Conservation (phyloP, 23 red algal species). For the Gracilaria caudata region DNA sequence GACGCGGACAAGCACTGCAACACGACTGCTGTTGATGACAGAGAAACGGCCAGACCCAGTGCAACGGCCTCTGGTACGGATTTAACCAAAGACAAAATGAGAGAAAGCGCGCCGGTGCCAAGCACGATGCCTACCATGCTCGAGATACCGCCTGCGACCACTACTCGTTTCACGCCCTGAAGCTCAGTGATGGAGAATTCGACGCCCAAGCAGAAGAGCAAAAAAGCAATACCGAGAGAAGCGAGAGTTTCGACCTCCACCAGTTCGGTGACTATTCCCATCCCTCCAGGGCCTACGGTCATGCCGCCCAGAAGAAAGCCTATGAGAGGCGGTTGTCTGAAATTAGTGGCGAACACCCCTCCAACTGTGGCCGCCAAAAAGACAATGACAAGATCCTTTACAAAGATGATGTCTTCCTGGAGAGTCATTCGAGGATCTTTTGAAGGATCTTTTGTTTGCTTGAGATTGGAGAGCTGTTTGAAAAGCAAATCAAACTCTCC, state of each 20-base stretch:
- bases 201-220: slow-evolving; percentile 85
- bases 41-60: slow-evolving; percentile 77
- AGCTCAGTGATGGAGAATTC: slow-evolving; percentile 87
- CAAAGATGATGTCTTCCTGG: slow-evolving; percentile 91
- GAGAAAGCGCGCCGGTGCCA: slow-evolving; percentile 49
- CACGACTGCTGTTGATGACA: slow-evolving; percentile 86
- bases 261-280: slow-evolving; percentile 80
- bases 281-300: slow-evolving; percentile 77
- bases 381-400: slow-evolving; percentile 81
- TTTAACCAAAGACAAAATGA: slow-evolving; percentile 56
- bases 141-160: slow-evolving; percentile 70
- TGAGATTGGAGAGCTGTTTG: slow-evolving; percentile 89
- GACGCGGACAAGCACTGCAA: slow-evolving; percentile 72
- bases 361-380: slow-evolving; percentile 71
- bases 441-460: slow-evolving; percentile 85
- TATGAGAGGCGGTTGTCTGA: slow-evolving; percentile 77
- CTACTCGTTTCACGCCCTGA: slow-evolving; percentile 73
- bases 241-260: slow-evolving; percentile 89
- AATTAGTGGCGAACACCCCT: slow-evolving; percentile 66
- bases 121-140: slow-evolving; percentile 67
- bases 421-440: slow-evolving; percentile 89
- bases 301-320: slow-evolving; percentile 87
- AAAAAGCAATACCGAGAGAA: slow-evolving; percentile 81
- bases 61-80: slow-evolving; percentile 79
- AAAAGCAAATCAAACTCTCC: slow-evolving; percentile 88